Evolutionary conservation across 768 basidiomycete genomes (phyloP), one percentile per base, ranked within the genome.

Genomic region (Lactarius quietus): DNA sequence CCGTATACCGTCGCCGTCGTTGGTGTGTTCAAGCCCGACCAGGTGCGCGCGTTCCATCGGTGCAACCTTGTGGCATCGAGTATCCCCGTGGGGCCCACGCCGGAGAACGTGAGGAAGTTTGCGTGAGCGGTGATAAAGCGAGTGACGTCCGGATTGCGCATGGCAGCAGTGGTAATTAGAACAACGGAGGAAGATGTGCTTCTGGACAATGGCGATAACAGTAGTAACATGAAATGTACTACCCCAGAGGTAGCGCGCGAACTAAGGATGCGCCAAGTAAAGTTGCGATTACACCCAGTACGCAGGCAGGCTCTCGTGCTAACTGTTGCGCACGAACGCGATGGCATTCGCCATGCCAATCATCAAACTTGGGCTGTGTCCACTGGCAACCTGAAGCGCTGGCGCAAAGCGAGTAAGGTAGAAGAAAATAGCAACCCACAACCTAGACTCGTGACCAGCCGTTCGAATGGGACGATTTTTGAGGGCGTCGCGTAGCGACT

Each of bases 51-150:
- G 29, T 92, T 92, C 80, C 90, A 92, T 72, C 89, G 90, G 76
- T 93, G 92, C 78, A 93, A 93, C 73, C 81, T 95, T n/a, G 92
- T 92, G 26, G 89, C 87, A 4, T 88, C 87, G 41, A 84, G 84
- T 57, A 86, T 87, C 55, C 90, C 90, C 0, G 73, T 71, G 28
- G 91, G 90, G 0, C 92, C 92, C 3, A 78, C 78, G 28, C 77
- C 76, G n/a, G 85, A 88, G 66, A 91, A 93, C 71, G 75, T 92
- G 53, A 77, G 78, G 78, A 78, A 76, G 55, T 91, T 83, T 76
- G 86, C 86, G 26, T 84, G 72, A 74, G n/a, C n/a, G n/a, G n/a
- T n/a, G n/a, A n/a, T n/a, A n/a, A 31, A 20, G 41, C 18, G 33
- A 14, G 52, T 18, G 57, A 3, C 12, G 35, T 35, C 14, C 12